Evolutionary conservation across 179 eudicot species (phyloP).

Genomic region (Drosera spatulata): DNA sequence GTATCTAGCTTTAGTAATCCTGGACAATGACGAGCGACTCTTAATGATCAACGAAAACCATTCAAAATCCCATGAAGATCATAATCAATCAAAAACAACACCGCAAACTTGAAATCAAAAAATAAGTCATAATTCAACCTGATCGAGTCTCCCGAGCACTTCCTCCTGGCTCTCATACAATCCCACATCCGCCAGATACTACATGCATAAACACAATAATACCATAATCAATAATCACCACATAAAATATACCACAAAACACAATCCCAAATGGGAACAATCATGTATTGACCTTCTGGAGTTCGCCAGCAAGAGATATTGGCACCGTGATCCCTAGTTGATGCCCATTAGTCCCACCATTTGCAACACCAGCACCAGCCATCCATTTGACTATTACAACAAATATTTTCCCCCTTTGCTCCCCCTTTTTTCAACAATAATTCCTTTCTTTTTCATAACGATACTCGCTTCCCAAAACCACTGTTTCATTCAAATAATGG

Average conservation of each 20-base stretch:
- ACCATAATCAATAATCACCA: background rate
- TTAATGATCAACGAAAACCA: background rate
- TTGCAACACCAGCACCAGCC: slow-evolving; percentile 26
- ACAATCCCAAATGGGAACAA: slow-evolving; percentile 3
- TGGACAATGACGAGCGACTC: too few species aligned
- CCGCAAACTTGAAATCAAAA: background rate
- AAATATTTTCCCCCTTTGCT: background rate
- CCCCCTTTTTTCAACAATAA: background rate
- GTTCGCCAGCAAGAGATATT: slow-evolving; percentile 57
- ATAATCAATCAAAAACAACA: background rate
- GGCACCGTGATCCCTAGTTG: slow-evolving; percentile 51
- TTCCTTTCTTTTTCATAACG: slow-evolving; percentile 3
- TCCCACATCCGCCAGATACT: slow-evolving; percentile 56
- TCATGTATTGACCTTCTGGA: slow-evolving; percentile 40
- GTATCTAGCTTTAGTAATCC: too few species aligned
- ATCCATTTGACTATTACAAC: slow-evolving; percentile 10
- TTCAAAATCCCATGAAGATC: background rate
- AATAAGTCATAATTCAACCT: slow-evolving; percentile 25
- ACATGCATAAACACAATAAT: slow-evolving; percentile 10
- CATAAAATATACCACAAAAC: background rate
- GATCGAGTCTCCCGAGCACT: slow-evolving; percentile 71
- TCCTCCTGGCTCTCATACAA: slow-evolving; percentile 70
- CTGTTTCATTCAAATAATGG: too few species aligned
- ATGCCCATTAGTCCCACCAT: slow-evolving; percentile 20
- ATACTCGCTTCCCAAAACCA: background rate